These are phyloP conservation scores for Potentilla sterilis DNA, from an alignment of 306 rosid genomes.

Conservation along the genomic window DNA sequence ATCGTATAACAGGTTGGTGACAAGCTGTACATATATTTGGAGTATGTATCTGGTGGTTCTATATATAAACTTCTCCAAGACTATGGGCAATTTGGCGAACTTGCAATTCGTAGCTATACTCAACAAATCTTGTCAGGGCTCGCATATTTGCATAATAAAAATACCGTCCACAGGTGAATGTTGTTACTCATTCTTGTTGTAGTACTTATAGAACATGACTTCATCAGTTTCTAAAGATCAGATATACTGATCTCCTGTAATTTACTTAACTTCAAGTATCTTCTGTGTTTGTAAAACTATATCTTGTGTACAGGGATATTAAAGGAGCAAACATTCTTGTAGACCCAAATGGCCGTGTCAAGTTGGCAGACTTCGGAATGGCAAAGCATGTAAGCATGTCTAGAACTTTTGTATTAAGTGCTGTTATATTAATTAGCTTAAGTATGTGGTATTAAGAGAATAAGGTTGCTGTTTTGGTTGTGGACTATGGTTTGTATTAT, in stretches of 20 bases:
- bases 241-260: not conserved
- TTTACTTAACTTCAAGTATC: constrained; percentile 16
- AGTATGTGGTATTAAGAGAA: not conserved
- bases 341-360: constrained; percentile 91
- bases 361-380: constrained; percentile 99
- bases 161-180: constrained; percentile 89
- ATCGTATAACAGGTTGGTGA: constrained; percentile 69
- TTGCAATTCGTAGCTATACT: constrained; percentile 87
- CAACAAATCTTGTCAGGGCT: constrained; percentile 96
- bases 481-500: constrained; percentile 14
- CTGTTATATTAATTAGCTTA: constrained; percentile 17
- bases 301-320: constrained; percentile 69
- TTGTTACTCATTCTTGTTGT: constrained; percentile 23
- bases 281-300: constrained; percentile 23
- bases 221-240: constrained; percentile 6
- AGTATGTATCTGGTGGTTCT: constrained; percentile 97
- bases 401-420: constrained; percentile 22
- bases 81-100: constrained; percentile 82
- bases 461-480: constrained; percentile 13
- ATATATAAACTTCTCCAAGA: constrained; percentile 95
- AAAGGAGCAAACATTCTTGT: constrained; percentile 98
- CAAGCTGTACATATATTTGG: constrained; percentile 87
- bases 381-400: constrained; percentile 89
- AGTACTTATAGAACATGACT: constrained; percentile 13
- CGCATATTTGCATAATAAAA: constrained; percentile 86